Conservation (phyloP, 1,284 basidiomycete genomes). For the Irpex sp. region DNA sequence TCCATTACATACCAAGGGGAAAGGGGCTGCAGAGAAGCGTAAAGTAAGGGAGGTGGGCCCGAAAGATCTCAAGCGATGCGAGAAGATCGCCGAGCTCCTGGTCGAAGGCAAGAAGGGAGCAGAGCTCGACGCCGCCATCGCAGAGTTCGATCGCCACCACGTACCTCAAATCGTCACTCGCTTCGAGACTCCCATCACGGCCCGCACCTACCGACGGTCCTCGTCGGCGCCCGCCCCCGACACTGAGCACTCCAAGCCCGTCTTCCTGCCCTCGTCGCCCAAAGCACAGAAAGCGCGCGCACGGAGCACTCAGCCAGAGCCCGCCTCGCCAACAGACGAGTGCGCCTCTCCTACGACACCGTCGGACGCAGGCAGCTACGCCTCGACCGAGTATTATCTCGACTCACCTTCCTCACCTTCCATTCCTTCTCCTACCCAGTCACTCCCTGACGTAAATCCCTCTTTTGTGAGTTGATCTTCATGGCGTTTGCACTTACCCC, state of each 20-base stretch:
- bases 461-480: slow-evolving; percentile 43
- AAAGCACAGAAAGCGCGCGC: slow-evolving; percentile 25
- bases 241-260: slow-evolving; percentile 26
- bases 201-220: slow-evolving; percentile 49
- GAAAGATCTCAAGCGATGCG: slow-evolving; percentile 67
- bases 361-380: slow-evolving; percentile 21
- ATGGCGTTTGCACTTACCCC: slow-evolving; percentile 12
- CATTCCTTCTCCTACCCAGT: slow-evolving; percentile 23
- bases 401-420: slow-evolving; percentile 25
- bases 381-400: slow-evolving; percentile 15
- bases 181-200: slow-evolving; percentile 71
- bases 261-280: slow-evolving; percentile 26
- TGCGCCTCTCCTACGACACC: slow-evolving; percentile 18
- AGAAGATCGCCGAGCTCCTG: slow-evolving; percentile 75
- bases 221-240: slow-evolving; percentile 42
- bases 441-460: slow-evolving; percentile 35
- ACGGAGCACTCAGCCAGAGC: slow-evolving; percentile 30
- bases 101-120: slow-evolving; percentile 40
- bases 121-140: slow-evolving; percentile 66
- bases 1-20: slow-evolving; percentile 49
- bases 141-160: slow-evolving; percentile 68
- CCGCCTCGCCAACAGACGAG: slow-evolving; percentile 14
- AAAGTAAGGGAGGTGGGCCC: slow-evolving; percentile 65
- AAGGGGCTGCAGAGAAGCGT: slow-evolving; percentile 44
- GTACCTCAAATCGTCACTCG: slow-evolving; percentile 62